A percentile compares a stretch with the other conserved stretches of the same genome.
phyloP scores from a whole-genome alignment of 1,284 basidiomycete genomes.

The Pyrrhoderma lamaoense region DNA sequence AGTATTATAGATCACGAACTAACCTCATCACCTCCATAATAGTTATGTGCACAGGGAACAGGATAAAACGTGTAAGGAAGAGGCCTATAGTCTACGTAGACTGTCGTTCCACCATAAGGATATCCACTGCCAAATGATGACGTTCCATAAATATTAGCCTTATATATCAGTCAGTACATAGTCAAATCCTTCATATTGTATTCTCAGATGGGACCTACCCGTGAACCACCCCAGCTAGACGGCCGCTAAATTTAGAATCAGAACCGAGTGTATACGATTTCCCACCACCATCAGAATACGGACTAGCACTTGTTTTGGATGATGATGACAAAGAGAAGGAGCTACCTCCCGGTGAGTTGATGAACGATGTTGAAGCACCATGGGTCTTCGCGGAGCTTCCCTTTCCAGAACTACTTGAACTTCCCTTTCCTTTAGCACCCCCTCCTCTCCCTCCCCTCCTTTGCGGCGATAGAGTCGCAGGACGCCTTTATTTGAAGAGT shows the following conservation, averaged over 20 bases:
- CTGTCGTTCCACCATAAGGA: constrained; percentile 15
- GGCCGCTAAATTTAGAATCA: constrained; percentile 10
- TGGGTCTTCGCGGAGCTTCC: not conserved
- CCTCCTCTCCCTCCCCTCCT: not conserved
- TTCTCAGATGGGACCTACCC: constrained; percentile 1
- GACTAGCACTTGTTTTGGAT: not conserved
- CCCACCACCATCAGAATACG: constrained; percentile 18
- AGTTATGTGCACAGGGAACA: constrained; percentile 17
- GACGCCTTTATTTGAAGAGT: too few species aligned
- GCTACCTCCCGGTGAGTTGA: not conserved
- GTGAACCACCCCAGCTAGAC: constrained; percentile 15
- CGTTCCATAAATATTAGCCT: constrained; percentile 16
- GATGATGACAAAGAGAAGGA: constrained; percentile 3
- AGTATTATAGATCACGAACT: not conserved
- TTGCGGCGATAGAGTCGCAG: not conserved
- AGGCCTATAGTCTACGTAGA: constrained; percentile 7
- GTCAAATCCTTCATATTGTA: not conserved
- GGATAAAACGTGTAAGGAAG: constrained; percentile 23
- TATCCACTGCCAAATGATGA: constrained; percentile 16
- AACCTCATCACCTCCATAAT: constrained; percentile 23
- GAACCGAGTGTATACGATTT: constrained; percentile 4
- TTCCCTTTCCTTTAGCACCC: not conserved
- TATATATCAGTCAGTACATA: not conserved
- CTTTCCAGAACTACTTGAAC: not conserved
- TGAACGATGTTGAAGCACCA: not conserved